Conservation (phyloP, 257 asterid species). For the Plantago major region DNA sequence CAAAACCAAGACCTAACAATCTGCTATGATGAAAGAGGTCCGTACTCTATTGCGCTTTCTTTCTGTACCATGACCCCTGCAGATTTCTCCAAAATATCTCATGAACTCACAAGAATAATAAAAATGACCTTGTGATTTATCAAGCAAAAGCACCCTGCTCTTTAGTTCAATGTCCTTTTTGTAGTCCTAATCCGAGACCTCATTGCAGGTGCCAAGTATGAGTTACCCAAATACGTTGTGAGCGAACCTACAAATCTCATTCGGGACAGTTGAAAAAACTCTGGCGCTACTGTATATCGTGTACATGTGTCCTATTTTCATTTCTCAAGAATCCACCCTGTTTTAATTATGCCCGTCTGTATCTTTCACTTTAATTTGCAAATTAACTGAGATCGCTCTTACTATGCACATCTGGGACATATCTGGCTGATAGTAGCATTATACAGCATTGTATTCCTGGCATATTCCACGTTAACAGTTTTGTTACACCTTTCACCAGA, state of each 20-base stretch:
- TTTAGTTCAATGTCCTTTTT: neutral
- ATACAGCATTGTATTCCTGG: neutral
- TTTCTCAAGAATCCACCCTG: constrained; percentile 22
- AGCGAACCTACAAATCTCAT: constrained; percentile 87
- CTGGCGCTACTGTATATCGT: constrained; percentile 32
- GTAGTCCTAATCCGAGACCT: constrained; percentile 8
- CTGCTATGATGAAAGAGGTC: constrained; percentile 90
- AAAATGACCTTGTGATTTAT: too few relatives aligned
- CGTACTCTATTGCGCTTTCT: neutral
- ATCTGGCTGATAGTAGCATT: constrained; percentile 14
- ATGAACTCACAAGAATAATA: too few relatives aligned
- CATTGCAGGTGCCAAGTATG: constrained; percentile 82
- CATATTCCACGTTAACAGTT: too few relatives aligned
- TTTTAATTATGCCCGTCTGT: constrained; percentile 1
- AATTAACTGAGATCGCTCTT: constrained; percentile 3
- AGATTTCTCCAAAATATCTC: too few relatives aligned
- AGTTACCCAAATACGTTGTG: constrained; percentile 81
- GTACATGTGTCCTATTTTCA: constrained; percentile 40
- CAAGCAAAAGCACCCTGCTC: too few relatives aligned
- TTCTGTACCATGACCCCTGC: neutral
- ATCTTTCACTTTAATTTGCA: constrained; percentile 8
- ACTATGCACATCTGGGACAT: constrained; percentile 7
- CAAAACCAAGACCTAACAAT: constrained; percentile 74
- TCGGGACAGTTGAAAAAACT: constrained; percentile 35
- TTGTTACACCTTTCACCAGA: too few relatives aligned